Conservation (phyloP, 1,284 basidiomycete genomes). For the Sanghuangporus weigelae region DNA sequence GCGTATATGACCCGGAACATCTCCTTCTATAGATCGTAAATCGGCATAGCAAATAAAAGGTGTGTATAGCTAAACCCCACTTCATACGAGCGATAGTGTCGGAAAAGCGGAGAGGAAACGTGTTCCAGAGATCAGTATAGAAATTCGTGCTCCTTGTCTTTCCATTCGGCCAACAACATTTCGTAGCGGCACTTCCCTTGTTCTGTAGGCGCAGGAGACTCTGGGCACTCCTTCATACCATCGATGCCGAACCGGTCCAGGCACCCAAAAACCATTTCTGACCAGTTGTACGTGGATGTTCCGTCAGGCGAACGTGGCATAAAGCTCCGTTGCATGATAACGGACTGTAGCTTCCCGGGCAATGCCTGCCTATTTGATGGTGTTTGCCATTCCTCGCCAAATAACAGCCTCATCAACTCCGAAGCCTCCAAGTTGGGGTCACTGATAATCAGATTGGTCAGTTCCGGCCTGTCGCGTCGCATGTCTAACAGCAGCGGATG, state of each 20-base stretch:
- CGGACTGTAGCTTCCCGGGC: neutral
- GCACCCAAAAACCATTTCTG: neutral
- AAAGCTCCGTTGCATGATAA: neutral
- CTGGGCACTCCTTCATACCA: neutral
- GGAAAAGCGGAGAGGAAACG: too few relatives aligned
- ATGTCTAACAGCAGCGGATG: neutral
- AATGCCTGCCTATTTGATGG: neutral
- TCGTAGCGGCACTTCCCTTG: neutral
- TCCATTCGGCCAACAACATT: neutral
- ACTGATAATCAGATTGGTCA: neutral
- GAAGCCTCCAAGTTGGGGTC: neutral
- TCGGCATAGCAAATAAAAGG: too few relatives aligned
- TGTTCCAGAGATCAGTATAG: too few relatives aligned
- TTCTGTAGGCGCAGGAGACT: neutral
- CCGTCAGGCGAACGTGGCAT: neutral
- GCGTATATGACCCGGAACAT: too few relatives aligned
- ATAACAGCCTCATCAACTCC: neutral
- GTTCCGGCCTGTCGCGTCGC: neutral
- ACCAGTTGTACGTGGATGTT: neutral
- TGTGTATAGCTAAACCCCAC: too few relatives aligned
- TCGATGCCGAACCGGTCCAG: neutral
- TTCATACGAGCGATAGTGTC: too few relatives aligned
- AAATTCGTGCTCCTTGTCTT: neutral
- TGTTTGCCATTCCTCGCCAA: neutral
- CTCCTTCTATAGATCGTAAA: too few relatives aligned